Evolutionary conservation across 2,329 filamentous ascomycete genomes (phyloP).

Genomic region (Purpureocillium takamizusanense): DNA sequence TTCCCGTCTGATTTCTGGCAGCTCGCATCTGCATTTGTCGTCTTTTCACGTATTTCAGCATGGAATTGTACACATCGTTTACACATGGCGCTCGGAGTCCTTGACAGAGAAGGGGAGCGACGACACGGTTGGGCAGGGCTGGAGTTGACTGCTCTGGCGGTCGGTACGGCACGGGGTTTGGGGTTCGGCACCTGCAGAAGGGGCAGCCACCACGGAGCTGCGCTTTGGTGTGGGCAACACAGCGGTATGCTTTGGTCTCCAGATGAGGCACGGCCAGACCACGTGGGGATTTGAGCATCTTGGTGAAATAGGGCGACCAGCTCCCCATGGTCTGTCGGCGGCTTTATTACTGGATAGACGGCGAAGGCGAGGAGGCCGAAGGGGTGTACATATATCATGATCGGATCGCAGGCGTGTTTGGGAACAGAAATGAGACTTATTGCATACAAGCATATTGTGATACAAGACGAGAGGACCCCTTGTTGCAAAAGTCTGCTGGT

Average conservation of each 20-base stretch:
- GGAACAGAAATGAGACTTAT: constrained; percentile 20
- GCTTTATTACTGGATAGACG: constrained; percentile 8
- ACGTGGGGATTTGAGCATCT: not conserved
- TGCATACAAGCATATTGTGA: constrained; percentile 14
- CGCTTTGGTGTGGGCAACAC: no score
- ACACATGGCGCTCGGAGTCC: constrained; percentile 33
- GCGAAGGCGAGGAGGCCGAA: constrained; percentile 18
- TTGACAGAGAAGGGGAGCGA: constrained; percentile 22
- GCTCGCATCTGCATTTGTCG: constrained; percentile 15
- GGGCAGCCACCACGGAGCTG: no score
- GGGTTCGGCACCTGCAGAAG: no score
- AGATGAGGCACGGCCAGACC: not conserved
- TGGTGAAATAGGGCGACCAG: not conserved
- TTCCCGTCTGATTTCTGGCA: constrained; percentile 16
- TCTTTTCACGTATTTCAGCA: constrained; percentile 26
- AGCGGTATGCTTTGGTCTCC: not conserved
- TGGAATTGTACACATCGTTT: constrained; percentile 22
- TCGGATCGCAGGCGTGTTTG: constrained; percentile 20
- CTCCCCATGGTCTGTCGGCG: not conserved
- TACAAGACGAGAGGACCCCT: no score
- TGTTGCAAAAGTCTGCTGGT: no score
- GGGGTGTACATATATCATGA: constrained; percentile 33
- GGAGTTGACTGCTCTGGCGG: constrained; percentile 23
- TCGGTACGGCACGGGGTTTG: no score
- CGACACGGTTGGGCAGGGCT: constrained; percentile 23